Conservation (phyloP, 192 early-diverging fungal genomes). For the Backusella parvicylindrica region DNA sequence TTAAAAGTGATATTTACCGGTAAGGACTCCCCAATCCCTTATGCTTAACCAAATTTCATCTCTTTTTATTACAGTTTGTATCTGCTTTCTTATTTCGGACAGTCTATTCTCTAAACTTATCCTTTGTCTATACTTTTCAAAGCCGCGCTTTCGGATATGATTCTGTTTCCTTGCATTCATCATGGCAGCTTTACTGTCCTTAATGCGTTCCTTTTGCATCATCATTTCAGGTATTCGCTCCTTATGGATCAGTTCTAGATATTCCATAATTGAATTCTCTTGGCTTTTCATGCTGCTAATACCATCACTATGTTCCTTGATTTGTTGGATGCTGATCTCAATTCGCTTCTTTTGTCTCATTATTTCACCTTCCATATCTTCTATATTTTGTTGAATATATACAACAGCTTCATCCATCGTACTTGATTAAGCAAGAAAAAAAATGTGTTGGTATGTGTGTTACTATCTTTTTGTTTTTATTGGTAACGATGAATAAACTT, state of each 20-base stretch:
- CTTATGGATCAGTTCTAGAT: not conserved
- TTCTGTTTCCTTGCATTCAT: not conserved
- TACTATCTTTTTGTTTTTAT: not conserved
- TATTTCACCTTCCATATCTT: not conserved
- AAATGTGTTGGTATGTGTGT: not conserved
- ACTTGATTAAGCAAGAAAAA: not conserved
- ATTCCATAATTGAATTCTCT: not conserved
- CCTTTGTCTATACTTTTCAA: slow-evolving; percentile 3
- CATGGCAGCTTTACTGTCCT: not conserved
- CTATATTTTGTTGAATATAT: not conserved
- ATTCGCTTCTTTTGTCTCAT: not conserved
- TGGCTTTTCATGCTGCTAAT: not conserved
- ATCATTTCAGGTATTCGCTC: not conserved
- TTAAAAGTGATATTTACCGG: not conserved
- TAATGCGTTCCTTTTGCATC: not conserved
- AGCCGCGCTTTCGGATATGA: not conserved
- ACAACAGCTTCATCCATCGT: not conserved
- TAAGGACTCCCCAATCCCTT: slow-evolving; percentile 1
- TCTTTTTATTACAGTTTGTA: not conserved
- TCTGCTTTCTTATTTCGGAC: not conserved
- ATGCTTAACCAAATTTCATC: slow-evolving; percentile 3
- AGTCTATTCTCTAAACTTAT: not conserved
- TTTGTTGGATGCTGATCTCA: not conserved
- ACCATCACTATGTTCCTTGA: not conserved
- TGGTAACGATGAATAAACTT: not conserved